Conservation (phyloP, 2,329 filamentous ascomycete species). For the Chrysoporthe deuterocubensis region DNA sequence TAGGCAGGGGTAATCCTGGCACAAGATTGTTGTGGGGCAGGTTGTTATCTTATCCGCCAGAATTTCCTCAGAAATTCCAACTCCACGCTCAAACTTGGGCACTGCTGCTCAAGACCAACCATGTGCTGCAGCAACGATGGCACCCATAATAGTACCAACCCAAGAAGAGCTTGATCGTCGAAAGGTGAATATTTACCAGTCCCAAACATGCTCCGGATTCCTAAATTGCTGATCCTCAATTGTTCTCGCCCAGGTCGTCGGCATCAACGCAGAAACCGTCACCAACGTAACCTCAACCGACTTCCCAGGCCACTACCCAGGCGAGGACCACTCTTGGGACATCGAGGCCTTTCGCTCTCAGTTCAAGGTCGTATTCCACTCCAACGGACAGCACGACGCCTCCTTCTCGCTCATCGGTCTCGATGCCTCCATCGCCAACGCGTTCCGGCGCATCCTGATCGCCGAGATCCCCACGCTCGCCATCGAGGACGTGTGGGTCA, state of each 20-base stretch:
- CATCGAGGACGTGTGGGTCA: slow-evolving; percentile 89
- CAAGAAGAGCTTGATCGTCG: slow-evolving; percentile 64
- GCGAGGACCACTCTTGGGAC: slow-evolving; percentile 69
- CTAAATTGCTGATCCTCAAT: background rate
- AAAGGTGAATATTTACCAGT: slow-evolving; percentile 50
- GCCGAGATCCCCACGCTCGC: slow-evolving; percentile 93
- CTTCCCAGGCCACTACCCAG: slow-evolving; percentile 87
- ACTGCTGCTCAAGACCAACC: slow-evolving; percentile 13
- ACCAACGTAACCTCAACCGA: slow-evolving; percentile 88
- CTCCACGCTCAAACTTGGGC: background rate
- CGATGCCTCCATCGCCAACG: slow-evolving; percentile 93
- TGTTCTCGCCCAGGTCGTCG: slow-evolving; percentile 68
- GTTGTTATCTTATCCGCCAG: slow-evolving; percentile 25
- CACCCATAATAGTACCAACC: slow-evolving; percentile 49
- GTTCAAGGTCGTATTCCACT: slow-evolving; percentile 73
- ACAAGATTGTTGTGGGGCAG: slow-evolving; percentile 15
- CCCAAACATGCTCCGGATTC: background rate
- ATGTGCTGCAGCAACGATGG: slow-evolving; percentile 42
- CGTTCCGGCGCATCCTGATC: slow-evolving; percentile 94
- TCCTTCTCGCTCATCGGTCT: slow-evolving; percentile 91
- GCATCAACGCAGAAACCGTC: slow-evolving; percentile 88
- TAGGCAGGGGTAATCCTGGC: background rate
- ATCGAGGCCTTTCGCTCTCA: slow-evolving; percentile 47
- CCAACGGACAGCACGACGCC: slow-evolving; percentile 75
- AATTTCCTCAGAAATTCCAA: slow-evolving; percentile 20